Evolutionary conservation across 805 yeast species (phyloP).

Genomic region (Kockiozyma suomiensis): DNA sequence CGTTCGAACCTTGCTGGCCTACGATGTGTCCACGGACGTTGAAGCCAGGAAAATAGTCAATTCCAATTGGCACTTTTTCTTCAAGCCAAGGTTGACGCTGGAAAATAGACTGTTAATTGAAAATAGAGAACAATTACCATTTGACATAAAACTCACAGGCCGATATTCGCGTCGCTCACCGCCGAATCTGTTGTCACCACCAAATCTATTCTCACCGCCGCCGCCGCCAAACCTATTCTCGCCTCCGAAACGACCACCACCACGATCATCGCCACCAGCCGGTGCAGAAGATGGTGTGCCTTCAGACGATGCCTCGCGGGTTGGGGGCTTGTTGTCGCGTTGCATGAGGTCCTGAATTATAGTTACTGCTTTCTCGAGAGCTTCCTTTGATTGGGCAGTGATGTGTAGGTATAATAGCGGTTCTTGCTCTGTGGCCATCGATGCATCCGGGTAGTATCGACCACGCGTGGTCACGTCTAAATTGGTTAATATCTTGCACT

Average conservation of each 20-base stretch:
- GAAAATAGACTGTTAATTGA: neutral
- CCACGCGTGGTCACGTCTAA: conserved; percentile 41
- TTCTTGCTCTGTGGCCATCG: conserved; percentile 40
- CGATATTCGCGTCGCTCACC: conserved; percentile 10
- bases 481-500: neutral
- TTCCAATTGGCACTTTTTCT: conserved; percentile 35
- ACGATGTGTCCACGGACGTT: conserved; percentile 42
- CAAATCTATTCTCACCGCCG: too few relatives aligned
- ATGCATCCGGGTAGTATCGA: conserved; percentile 43
- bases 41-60: conserved; percentile 36
- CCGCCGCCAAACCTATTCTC: too few relatives aligned
- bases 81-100: conserved; percentile 34
- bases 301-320: conserved; percentile 6
- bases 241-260: neutral
- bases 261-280: neutral
- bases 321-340: conserved; percentile 34
- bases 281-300: neutral
- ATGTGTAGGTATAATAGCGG: conserved; percentile 48
- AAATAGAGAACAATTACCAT: neutral
- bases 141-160: conserved; percentile 5
- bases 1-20: conserved; percentile 44
- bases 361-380: conserved; percentile 60
- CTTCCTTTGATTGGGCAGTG: conserved; percentile 58
- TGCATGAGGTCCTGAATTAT: conserved; percentile 60
- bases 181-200: neutral